Base-by-base conservation (phyloP, 2,329 filamentous ascomycete genomes). In the Rutstroemia sp. region DNA sequence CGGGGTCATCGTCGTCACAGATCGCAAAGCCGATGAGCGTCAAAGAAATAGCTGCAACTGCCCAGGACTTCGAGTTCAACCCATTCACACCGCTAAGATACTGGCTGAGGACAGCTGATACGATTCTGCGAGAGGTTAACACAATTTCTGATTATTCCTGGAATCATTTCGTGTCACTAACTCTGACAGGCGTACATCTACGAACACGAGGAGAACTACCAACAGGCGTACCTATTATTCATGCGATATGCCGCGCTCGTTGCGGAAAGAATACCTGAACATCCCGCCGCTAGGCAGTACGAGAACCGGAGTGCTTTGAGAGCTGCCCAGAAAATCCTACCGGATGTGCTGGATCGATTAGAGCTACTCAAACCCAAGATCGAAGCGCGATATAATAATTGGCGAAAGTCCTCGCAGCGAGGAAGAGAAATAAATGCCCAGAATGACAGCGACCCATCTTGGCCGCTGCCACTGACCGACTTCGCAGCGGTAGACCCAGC, bases 171-270 rank as follows among this genome's bases (percentile, higher is more conserved):
- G 34, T 6, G 51, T 25, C 58, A 21, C 54, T 62, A 34, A 61
- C 51, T 44, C 44, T 44, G 54, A 12, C 67, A 96, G 89, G 92
- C 90, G 19, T 79, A 83, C 51, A 89, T 92, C 64, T 96, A 96
- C 69, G 80, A 94, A 66, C 80, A 81, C 44, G 92, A 97, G 71
- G 86, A 87, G 66, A 92, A 96, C 72, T 83, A 90, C 61, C 83
- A 91, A 65, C 87, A 94, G 68, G 89, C 92, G 4, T 99, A 95
- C 71, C 80, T 96, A 54, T 83, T 97, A 58, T 81, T 95, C n/a
- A 89, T 94, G 69, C 85, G 94, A 64, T 91, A 95, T 73, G 90
- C 90, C 9, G 80, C 86, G 53, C 83, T 99, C n/a, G 82, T 96
- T 23, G 75, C 96, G 27, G 81, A 89, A 6, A 80, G 87, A 54